Conservation (phyloP, 2,329 filamentous ascomycete genomes). For the Venturia pyrina region DNA sequence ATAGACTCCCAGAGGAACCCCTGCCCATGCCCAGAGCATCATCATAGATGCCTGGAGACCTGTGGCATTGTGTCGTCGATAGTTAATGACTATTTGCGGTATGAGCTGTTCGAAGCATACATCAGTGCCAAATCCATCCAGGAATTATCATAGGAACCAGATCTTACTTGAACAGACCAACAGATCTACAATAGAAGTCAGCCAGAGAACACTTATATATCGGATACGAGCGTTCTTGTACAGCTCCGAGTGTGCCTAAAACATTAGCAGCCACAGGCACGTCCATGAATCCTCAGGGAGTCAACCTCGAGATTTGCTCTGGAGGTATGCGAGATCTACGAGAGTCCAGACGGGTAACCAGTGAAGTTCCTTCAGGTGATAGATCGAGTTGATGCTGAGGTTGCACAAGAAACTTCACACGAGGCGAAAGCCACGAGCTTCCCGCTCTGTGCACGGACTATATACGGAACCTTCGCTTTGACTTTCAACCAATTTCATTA, state of each 20-base stretch:
- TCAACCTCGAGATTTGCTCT: not conserved
- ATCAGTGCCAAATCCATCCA: not conserved
- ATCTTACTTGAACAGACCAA: slow-evolving; percentile 52
- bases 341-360: not conserved
- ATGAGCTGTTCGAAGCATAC: slow-evolving; percentile 41
- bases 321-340: not conserved
- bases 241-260: slow-evolving; percentile 49
- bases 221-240: slow-evolving; percentile 19
- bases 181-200: slow-evolving; percentile 32
- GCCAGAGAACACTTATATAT: not conserved
- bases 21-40: slow-evolving; percentile 60
- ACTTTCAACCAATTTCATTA: not conserved
- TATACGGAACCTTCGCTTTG: not conserved
- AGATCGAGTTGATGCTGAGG: not conserved
- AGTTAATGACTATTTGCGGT: slow-evolving; percentile 61
- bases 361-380: not conserved
- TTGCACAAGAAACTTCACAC: not conserved
- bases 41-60: slow-evolving; percentile 62
- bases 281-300: slow-evolving; percentile 34
- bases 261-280: slow-evolving; percentile 46
- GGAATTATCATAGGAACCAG: not conserved
- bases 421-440: not conserved
- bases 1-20: slow-evolving; percentile 55
- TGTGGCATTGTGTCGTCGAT: slow-evolving; percentile 53
- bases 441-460: not conserved